A percentile compares a stretch with the other conserved stretches of the same genome.
Conservation (phyloP, 768 basidiomycete genomes). For the Termitomyces sp. region DNA sequence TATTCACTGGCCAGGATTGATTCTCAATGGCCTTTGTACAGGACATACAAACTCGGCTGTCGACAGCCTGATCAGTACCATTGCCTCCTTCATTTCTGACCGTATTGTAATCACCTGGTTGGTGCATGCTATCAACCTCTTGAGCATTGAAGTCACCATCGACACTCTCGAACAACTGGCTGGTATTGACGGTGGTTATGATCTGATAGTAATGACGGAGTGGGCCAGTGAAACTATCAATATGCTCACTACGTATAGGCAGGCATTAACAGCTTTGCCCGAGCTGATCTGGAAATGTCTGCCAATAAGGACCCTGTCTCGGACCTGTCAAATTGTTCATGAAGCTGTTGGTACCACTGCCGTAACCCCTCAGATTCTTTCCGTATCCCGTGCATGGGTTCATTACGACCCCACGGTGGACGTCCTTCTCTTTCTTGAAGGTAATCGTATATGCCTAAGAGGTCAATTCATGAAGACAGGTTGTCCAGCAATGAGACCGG, state of each 20-base stretch:
- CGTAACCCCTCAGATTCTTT: background rate
- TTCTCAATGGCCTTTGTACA: background rate
- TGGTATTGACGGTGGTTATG: background rate
- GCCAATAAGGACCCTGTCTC: background rate
- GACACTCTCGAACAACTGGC: background rate
- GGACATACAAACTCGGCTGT: background rate
- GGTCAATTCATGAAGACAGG: slow-evolving; percentile 2
- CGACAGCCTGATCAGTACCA: background rate
- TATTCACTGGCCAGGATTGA: background rate
- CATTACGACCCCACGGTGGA: slow-evolving; percentile 3
- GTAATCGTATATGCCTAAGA: background rate
- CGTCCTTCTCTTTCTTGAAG: background rate
- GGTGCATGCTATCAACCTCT: background rate
- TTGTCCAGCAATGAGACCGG: background rate
- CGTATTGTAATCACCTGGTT: background rate
- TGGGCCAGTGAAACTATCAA: background rate
- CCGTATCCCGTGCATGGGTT: background rate
- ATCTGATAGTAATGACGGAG: background rate
- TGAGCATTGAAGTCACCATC: background rate
- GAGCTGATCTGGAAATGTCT: background rate
- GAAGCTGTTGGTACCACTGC: background rate
- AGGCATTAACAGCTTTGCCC: background rate
- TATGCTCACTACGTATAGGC: background rate
- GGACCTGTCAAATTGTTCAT: background rate
- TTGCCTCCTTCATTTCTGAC: background rate